Base-by-base conservation (phyloP, 345 rosid species). In the Acer yangbiense region DNA sequence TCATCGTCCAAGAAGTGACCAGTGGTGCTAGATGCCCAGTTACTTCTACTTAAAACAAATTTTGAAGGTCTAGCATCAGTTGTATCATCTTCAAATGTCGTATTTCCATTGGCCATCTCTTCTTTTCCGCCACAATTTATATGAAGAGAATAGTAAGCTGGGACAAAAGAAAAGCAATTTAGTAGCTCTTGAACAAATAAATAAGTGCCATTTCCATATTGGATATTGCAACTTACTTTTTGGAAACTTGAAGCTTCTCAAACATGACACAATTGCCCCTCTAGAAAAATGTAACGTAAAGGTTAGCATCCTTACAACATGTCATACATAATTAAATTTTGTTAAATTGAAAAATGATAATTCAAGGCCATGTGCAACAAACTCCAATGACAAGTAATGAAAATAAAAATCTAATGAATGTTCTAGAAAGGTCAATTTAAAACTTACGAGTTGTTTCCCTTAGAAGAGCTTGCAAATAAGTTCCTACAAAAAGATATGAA, bases 1-100 rank as follows among this genome's bases (percentile, higher is more conserved):
- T 9, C 13, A 25, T 81, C 67, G 55, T 83, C 93, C 79, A 77
- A 23, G 83, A 86, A 87, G 80, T 85, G 73, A 16, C 93, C 93
- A 32, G 90, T 87, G 86, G 77, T 83, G 73, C 90, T 89, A 35
- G 82, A 77, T 63, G 79, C 89, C 93, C 93, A 89, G 25, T 82
- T 44, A n/a, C 2, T 4, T 68, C 72, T 48, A 50, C 63, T 63
- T 2, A 11, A 25, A 64, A 71, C 0, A 48, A 81, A 86, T 3
- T 18, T 83, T 78, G 84, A 75, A 55, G 86, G 39, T 62, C 82
- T 84, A 46, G 69, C 80, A 12, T 12, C 17, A 57, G 70, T 81
- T 4, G 29, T 14, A 76, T 90, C 91, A 41, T 65, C 84, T 3
- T 67, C 75, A 21, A 81, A 88, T 18, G 65, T 71, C 50, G 80